Base-by-base conservation (phyloP, 2,329 filamentous ascomycete genomes). In the Claviceps sp. region DNA sequence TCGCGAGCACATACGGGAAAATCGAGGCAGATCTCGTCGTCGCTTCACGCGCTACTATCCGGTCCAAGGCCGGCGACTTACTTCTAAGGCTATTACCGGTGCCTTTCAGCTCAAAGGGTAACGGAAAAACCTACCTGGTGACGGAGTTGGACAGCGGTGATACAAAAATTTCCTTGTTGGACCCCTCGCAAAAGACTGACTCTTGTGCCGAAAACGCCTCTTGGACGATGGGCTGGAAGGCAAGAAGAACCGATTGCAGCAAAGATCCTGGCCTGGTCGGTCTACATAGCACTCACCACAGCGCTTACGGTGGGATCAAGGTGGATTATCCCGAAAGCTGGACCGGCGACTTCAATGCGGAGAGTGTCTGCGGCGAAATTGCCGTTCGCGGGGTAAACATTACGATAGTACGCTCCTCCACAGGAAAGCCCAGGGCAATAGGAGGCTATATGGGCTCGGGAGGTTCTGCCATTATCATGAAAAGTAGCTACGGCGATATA, bases 301-400 rank as follows among this genome's bases (percentile, higher is more conserved):
- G 71, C 42, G 67, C 74, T 9, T 74, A 71, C 50, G 75, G 74
- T 6, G 48, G 59, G 34, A 57, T 77, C 47, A 59, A 57, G 14
- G 62, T 79, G 22, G 54, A 49, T 16, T 78, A 77, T 56, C 76
- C 77, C 0, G 59, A 58, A 22, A 63, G 69, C 2, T 80, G 77
- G 77, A 70, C 72, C 56, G 77, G 77, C 14, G 55, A 57, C 18
- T 61, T 78, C 37, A 55, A 54, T 7, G 67, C 71, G 11, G 53
- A 66, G 53, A 67, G 68, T 18, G 62, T 72, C 16, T 68, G 68
- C 22, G 75, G 75, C 2, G 55, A 52, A 7, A 62, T 77, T 34
- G 50, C 54, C 1, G 62, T 72, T 5, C 54, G 49, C 20, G 77
- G 77, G 13, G 64, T 70, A 41, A 74, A 66, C 16, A 65, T 79